Conservation (phyloP, 2,329 filamentous ascomycete species). For the Hortaea sp. region DNA sequence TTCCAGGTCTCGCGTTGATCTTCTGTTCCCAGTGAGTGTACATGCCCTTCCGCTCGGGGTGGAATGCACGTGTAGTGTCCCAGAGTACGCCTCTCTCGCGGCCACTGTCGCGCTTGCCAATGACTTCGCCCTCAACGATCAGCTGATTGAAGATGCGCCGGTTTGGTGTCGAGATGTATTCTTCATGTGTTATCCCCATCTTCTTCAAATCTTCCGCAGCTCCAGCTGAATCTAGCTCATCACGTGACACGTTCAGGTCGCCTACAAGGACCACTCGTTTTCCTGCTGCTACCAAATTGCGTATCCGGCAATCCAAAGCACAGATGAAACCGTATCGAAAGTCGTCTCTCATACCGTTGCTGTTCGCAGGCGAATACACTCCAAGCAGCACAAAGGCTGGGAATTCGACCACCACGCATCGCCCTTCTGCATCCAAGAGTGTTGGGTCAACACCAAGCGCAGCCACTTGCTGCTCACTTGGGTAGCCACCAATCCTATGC, state of each 20-base stretch:
- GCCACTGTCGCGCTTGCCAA: constrained; percentile 56
- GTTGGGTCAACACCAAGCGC: constrained; percentile 55
- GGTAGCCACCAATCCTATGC: constrained; percentile 83
- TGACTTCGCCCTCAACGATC: constrained; percentile 60
- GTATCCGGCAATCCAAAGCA: constrained; percentile 70
- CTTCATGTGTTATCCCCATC: constrained; percentile 54
- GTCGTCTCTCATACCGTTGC: constrained; percentile 71
- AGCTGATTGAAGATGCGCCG: constrained; percentile 77
- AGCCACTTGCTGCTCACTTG: constrained; percentile 55
- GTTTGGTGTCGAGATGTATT: constrained; percentile 63
- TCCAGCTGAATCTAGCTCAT: constrained; percentile 66
- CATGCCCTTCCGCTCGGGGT: constrained; percentile 75
- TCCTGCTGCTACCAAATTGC: constrained; percentile 69
- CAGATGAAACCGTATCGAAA: constrained; percentile 74
- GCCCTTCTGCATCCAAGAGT: constrained; percentile 77
- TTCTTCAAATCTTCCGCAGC: constrained; percentile 62
- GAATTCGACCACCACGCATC: constrained; percentile 85
- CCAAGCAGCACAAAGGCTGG: constrained; percentile 89
- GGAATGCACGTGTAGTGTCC: constrained; percentile 75
- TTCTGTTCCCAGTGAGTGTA: constrained; percentile 96
- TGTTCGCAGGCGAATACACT: constrained; percentile 82
- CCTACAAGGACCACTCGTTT: constrained; percentile 80
- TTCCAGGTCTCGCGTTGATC: constrained; percentile 89
- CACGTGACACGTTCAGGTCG: constrained; percentile 70
- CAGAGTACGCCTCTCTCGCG: constrained; percentile 63